phyloP scores from a whole-genome alignment of 2,329 filamentous ascomycete species.

The Xylaria sp. region DNA sequence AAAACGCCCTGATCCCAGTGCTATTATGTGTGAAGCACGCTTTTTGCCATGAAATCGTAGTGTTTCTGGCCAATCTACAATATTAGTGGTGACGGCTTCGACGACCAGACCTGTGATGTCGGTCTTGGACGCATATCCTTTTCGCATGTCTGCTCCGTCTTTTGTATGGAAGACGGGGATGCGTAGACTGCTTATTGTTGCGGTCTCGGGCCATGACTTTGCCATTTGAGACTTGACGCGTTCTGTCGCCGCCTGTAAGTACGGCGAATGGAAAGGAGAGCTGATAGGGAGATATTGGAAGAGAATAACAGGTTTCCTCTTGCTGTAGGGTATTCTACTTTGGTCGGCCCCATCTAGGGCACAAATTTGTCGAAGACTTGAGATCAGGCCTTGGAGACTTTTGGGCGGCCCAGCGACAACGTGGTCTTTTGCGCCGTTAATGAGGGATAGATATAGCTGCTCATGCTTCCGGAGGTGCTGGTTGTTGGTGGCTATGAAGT shows the following conservation, averaged over 20 bases:
- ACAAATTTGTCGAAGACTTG: slow-evolving; percentile 94
- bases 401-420: slow-evolving; percentile 98
- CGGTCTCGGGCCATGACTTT: slow-evolving; percentile 78
- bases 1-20: slow-evolving; percentile 30
- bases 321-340: slow-evolving; percentile 89
- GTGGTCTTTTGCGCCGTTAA: slow-evolving; percentile 96
- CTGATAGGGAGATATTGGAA: slow-evolving; percentile 98
- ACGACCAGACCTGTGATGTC: slow-evolving; percentile 20
- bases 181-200: slow-evolving; percentile 65
- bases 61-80: slow-evolving; percentile 32
- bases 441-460: slow-evolving; percentile 92
- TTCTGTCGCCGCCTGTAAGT: slow-evolving; percentile 82
- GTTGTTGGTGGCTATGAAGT: slow-evolving; percentile 96
- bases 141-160: slow-evolving; percentile 25
- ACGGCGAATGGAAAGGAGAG: slow-evolving; percentile 96
- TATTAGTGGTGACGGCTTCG: slow-evolving; percentile 26
- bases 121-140: slow-evolving; percentile 9
- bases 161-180: slow-evolving; percentile 88
- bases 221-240: slow-evolving; percentile 88
- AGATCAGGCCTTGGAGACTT: slow-evolving; percentile 93
- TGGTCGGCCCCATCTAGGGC: slow-evolving; percentile 95
- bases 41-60: slow-evolving; percentile 8
- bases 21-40: slow-evolving; percentile 27
- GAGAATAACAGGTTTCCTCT: slow-evolving; percentile 94
- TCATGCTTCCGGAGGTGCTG: slow-evolving; percentile 91